Evolutionary conservation across 345 rosid species (phyloP).

Genomic region (Rubroshorea leprosula): DNA sequence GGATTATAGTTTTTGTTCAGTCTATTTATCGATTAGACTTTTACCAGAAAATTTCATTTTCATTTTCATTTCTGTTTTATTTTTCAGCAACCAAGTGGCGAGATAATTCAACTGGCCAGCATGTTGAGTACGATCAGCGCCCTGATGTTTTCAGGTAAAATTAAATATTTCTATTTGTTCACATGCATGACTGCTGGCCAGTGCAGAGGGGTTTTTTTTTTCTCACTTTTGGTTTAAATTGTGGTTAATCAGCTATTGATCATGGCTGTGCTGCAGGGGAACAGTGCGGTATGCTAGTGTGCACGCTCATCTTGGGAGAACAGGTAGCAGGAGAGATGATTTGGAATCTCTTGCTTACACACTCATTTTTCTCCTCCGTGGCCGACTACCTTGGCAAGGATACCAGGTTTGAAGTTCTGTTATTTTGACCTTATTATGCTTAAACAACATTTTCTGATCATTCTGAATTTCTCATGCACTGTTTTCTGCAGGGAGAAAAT

Average conservation of each 20-base stretch:
- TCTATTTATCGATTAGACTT: background rate
- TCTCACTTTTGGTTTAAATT: background rate
- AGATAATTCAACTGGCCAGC: conserved; percentile 64
- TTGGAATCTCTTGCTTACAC: conserved; percentile 95
- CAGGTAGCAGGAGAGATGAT: conserved; percentile 93
- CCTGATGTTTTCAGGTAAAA: conserved; percentile 93
- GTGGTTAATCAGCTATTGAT: conserved; percentile 7
- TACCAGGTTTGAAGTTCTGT: background rate
- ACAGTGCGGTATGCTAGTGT: conserved; percentile 96
- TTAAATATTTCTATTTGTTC: background rate
- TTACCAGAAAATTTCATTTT: no score
- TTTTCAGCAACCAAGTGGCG: conserved; percentile 80
- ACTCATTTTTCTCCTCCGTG: conserved; percentile 84
- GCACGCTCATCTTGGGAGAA: conserved; percentile 96
- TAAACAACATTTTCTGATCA: conserved; percentile 5
- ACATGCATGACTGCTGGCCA: background rate
- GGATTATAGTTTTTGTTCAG: background rate
- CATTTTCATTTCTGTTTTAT: background rate
- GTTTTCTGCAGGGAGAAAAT: conserved; percentile 46
- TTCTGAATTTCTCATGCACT: background rate
- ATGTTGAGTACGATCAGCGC: conserved; percentile 95
- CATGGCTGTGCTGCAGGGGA: conserved; percentile 50
- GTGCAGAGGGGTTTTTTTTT: background rate
- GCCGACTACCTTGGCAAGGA: conserved; percentile 97
- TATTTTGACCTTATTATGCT: conserved; percentile 1